A percentile compares a stretch with the other conserved stretches of the same genome.
These are phyloP conservation scores for Hansenula sp. DNA, from an alignment of 1,139 yeast genomes.

Conservation along the genomic window DNA sequence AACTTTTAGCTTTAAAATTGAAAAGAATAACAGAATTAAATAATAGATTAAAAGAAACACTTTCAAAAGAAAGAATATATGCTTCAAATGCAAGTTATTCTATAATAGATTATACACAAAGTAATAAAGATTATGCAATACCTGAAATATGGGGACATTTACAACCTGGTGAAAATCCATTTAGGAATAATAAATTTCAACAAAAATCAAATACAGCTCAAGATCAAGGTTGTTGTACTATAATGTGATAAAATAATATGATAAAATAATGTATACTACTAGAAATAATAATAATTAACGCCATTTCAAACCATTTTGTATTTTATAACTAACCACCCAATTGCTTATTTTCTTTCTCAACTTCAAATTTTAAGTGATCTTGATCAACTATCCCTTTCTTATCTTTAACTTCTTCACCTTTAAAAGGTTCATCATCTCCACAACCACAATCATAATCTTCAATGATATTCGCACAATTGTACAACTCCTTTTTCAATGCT, in stretches of 20 bases:
- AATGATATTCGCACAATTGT: conserved; percentile 79
- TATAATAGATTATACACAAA: conserved; percentile 38
- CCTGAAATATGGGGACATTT: conserved; percentile 49
- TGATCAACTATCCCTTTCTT: not conserved
- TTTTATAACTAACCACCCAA: conserved; percentile 16
- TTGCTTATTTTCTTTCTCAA: conserved; percentile 27
- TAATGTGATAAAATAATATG: conserved; percentile 25
- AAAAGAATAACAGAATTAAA: conserved; percentile 63
- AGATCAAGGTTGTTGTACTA: conserved; percentile 39
- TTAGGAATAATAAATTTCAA: conserved; percentile 28
- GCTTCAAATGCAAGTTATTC: conserved; percentile 63
- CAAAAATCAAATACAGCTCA: conserved; percentile 7
- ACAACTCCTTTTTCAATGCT: conserved; percentile 60
- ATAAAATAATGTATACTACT: too few relatives aligned
- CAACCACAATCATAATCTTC: conserved; percentile 97
- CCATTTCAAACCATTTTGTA: too few relatives aligned
- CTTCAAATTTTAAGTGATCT: conserved; percentile 15
- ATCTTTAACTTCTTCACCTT: conserved; percentile 8
- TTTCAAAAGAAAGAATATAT: conserved; percentile 56
- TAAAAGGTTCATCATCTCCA: conserved; percentile 63
- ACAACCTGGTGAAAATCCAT: conserved; percentile 44
- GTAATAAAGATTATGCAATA: conserved; percentile 47
- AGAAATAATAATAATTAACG: too few relatives aligned
- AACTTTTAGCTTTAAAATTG: conserved; percentile 39
- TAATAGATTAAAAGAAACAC: conserved; percentile 45